Percentiles rank a stretch among this genome's conserved stretches.
Evolutionary conservation across 2,329 filamentous ascomycete genomes (phyloP).

Genomic region (Botrytis paeoniae): DNA sequence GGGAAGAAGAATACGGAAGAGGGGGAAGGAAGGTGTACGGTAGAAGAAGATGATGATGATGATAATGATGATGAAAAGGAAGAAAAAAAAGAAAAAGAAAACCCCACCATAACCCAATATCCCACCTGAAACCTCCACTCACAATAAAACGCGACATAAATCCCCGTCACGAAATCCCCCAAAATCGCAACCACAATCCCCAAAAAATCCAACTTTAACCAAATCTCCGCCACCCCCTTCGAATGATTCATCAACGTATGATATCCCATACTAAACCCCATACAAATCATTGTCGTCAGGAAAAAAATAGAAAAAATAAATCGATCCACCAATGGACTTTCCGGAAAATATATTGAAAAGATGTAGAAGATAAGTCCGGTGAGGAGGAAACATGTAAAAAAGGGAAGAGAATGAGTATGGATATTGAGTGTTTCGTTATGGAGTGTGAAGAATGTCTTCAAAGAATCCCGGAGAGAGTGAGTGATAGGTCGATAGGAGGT

Average conservation of each 20-base stretch:
- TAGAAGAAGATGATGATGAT: neutral
- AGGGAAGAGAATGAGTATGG: constrained; percentile 11
- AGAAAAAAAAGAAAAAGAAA: neutral
- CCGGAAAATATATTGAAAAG: neutral
- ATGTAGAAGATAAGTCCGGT: constrained; percentile 1
- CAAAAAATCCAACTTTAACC: constrained; percentile 17
- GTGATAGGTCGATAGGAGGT: constrained; percentile 11
- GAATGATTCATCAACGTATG: constrained; percentile 20
- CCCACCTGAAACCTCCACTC: constrained; percentile 1
- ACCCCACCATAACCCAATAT: constrained; percentile 17
- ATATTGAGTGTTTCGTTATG: constrained; percentile 19
- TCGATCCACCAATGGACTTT: neutral
- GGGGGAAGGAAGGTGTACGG: too few relatives aligned
- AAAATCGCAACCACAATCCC: constrained; percentile 17
- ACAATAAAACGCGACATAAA: constrained; percentile 20
- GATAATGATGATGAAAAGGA: too few relatives aligned
- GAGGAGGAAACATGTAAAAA: neutral
- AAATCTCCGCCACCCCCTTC: neutral
- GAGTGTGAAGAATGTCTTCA: neutral
- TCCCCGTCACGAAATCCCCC: constrained; percentile 9
- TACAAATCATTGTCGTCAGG: neutral
- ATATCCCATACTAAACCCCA: constrained; percentile 12
- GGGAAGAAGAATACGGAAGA: too few relatives aligned
- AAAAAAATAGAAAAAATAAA: constrained; percentile 9
- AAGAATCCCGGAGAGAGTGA: neutral